Base-by-base conservation (phyloP, 2,329 filamentous ascomycete genomes). In the Alternaria burnsii region DNA sequence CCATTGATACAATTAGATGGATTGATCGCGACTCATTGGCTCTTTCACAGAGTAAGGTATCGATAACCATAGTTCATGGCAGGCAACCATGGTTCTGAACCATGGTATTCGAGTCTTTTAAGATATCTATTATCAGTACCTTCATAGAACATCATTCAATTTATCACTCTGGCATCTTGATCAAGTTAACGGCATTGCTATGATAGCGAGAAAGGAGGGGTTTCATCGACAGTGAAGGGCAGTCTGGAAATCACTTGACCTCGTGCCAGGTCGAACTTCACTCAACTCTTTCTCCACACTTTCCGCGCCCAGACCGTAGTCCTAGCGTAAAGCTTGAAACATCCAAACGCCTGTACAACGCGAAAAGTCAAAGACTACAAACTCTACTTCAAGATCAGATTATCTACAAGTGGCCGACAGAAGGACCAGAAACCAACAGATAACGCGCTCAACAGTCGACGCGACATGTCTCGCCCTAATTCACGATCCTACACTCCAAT, bases 271-370 rank as follows among this genome's bases (percentile, higher is more conserved):
- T 41, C 18, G n/a, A 5, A 11, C n/a, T 20, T 41, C n/a, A 18
- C 38, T 18, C n/a, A 41, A 11, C 10, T 11, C 8, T 41, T 41
- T 41, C n/a, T 41, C n/a, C 38, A 18, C 38, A 20, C 18, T 41
- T 9, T 41, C 9, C 18, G 38, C 38, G 12, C 18, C 18, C 18
- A 41, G 38, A 12, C 38, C n/a, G 38, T 41, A 52, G 62, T 61
- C 7, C 73, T 73, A 56, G 76, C 68, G 50, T 71, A 77, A 3
- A 68, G 63, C 10, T 22, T 69, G 9, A 61, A 69, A 24, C 60
- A 64, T 6, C 60, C 55, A 9, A 58, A 63, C 32, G 48, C 53
- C 3, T 59, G 63, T 26, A 20, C 18, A 41, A 12, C 38, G 38
- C 38, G 38, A 18, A 20, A 20, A 3, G 16, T 5, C 18, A 12